Evolutionary conservation across 768 basidiomycete species (phyloP).

Genomic region (Russula sp.): DNA sequence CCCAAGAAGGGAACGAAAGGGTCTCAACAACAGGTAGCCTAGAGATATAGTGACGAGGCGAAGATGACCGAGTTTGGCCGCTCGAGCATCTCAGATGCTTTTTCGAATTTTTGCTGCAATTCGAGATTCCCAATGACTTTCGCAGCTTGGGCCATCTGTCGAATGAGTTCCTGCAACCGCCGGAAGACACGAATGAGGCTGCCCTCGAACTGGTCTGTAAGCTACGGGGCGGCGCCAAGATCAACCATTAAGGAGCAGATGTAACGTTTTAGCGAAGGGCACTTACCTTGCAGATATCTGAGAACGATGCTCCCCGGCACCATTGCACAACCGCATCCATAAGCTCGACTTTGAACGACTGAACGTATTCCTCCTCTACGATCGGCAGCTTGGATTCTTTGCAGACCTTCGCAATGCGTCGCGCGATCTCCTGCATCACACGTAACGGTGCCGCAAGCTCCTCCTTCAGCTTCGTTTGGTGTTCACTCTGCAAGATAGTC

Average conservation of each 20-base stretch:
- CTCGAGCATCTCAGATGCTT: constrained; percentile 87
- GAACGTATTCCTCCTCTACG: constrained; percentile 91
- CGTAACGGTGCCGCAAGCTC: constrained; percentile 90
- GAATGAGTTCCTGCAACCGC: constrained; percentile 85
- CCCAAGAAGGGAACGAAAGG: background rate
- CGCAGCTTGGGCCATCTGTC: constrained; percentile 94
- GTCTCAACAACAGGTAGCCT: constrained; percentile 13
- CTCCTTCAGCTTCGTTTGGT: constrained; percentile 79
- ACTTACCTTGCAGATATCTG: constrained; percentile 90
- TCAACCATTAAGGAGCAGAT: background rate
- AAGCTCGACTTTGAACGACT: constrained; percentile 95
- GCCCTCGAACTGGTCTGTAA: constrained; percentile 96
- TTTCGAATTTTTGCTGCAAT: constrained; percentile 89
- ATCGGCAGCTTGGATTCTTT: constrained; percentile 87
- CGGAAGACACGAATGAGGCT: constrained; percentile 95
- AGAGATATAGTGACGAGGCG: constrained; percentile 80
- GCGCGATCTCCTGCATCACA: constrained; percentile 91
- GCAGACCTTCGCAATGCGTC: constrained; percentile 94
- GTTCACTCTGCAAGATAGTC: constrained; percentile 61
- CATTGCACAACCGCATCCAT: constrained; percentile 98
- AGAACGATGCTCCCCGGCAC: constrained; percentile 97
- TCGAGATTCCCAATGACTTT: constrained; percentile 96
- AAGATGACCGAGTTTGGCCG: constrained; percentile 92
- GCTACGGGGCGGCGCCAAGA: constrained; percentile 37
- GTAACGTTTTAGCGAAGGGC: background rate